Base-by-base conservation (phyloP, 2,329 filamentous ascomycete genomes). In the Phialocephala subalpina region DNA sequence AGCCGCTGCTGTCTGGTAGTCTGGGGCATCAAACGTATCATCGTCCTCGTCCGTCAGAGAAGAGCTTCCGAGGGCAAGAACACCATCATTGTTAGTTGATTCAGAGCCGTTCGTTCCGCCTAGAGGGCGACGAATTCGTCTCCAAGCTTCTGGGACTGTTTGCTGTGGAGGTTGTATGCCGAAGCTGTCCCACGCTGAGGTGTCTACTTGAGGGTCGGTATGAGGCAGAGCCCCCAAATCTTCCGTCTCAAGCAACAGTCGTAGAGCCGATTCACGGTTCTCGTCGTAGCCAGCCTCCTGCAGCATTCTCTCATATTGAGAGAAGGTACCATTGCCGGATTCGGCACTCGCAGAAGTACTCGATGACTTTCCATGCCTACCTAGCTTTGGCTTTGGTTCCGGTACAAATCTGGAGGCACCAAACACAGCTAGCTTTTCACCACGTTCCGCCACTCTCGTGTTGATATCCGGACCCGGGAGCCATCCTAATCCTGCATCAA, bases 401-500 rank as follows among this genome's bases (percentile, higher is more conserved):
- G 78, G 77, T 4, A 70, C 64, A 47, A 75, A 69, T 77, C 73
- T 55, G 61, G 70, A 71, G 76, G 78, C 11, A 65, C 83, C 83
- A 72, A 88, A 87, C 0, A 87, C 80, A 9, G 74, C 68, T 33
- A 78, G 75, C 22, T 77, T 77, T 2, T 66, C 67, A n/a, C 76
- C 77, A 1, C 78, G 69, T 6, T 70, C 79, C 20, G 80, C 77
- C 56, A 84, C 79, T 22, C 84, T 79, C 6, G 80, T 79, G 55
- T 83, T 83, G 20, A 82, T 78, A 74, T 91, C 88, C 1, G 89
- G 86, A 0, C 89, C 89, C 56, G 80, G 80, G 12, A 92, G 81
- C 82, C 88, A 92, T 12, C 90, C 90, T 42, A 92, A 80, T 11
- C 90, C 89, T 63, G 84, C 88, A 73, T 91, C 87, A 47, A 91